Base-by-base conservation (phyloP, 352 stramenopile genomes). In the Globisporangium solare region DNA sequence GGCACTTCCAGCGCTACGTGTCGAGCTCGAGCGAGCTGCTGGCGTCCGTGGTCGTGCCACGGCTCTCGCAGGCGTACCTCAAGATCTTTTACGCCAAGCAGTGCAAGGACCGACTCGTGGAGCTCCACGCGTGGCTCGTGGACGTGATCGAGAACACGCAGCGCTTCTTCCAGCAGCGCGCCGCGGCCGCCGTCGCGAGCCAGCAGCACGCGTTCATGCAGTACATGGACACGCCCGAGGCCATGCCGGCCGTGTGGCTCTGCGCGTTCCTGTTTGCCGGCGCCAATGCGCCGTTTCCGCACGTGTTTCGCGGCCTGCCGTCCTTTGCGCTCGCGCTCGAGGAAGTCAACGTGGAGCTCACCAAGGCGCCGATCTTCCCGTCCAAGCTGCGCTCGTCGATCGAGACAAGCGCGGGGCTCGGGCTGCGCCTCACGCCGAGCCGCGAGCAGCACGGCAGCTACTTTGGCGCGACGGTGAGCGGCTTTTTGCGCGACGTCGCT, bases 31-130 rank as follows among this genome's bases (percentile, higher is more conserved):
- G 67, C 3, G 76, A 88, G 51, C 43, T 89, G 20, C 51, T 88
- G 27, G 68, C 70, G 32, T 74, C 61, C 52, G 76, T 89, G 55
- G 68, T 77, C 10, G 71, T 90, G 8, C 83, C 83, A 7, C 56
- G 64, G 8, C 66, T 94, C 15, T 89, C 83, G 22, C 79, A 91
- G 55, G 74, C 79, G 27, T 92, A 90, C 53, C 67, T 94, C 42
- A 86, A 94, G 63, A 74, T 92, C 22, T 94, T 94, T 50, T 73
- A 80, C 58, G 79, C 79, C 21, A 86, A 88, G 53, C 76, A 86
- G 31, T 90, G 80, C 67, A 84, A 82, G 55, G 84, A 89, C 51
- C 81, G 84, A 4, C 66, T 94, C 15, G 70, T 89, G 42, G 78
- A 92, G 56, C 73, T 94, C 3, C 74, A 88, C 48, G 64, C 66